Percentiles rank a stretch among this genome's conserved stretches.
These are phyloP conservation scores for Alloascoidea hylecoeti DNA, from an alignment of 805 yeast genomes.

Conservation along the genomic window DNA sequence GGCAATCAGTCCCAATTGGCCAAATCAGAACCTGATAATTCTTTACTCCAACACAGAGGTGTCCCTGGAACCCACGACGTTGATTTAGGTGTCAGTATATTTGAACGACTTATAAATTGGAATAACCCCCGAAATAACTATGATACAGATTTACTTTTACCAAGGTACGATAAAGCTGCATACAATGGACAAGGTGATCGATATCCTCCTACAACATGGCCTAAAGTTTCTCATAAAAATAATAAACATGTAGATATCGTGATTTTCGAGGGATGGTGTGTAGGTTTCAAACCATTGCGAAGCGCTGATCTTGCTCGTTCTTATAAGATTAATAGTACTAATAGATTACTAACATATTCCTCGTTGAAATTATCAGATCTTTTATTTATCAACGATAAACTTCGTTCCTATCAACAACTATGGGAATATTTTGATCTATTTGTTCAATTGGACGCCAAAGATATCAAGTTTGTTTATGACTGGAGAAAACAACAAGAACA, in stretches of 20 bases:
- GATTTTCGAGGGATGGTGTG: slow-evolving; percentile 90
- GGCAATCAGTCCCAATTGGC: slow-evolving; percentile 39
- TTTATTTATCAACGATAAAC: slow-evolving; percentile 32
- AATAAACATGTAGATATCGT: slow-evolving; percentile 41
- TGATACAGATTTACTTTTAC: slow-evolving; percentile 16
- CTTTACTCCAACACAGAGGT: slow-evolving; percentile 65
- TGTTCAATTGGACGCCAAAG: slow-evolving; percentile 45
- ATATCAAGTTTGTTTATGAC: slow-evolving; percentile 45
- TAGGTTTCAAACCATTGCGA: slow-evolving; percentile 46
- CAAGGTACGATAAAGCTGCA: slow-evolving; percentile 68
- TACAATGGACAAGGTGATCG: slow-evolving; percentile 75
- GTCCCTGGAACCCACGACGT: slow-evolving; percentile 92
- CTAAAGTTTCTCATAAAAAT: slow-evolving; percentile 9
- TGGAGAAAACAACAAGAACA: slow-evolving; percentile 79
- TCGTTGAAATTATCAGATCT: slow-evolving; percentile 9
- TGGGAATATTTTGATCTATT: slow-evolving; percentile 51
- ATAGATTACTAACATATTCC: slow-evolving; percentile 4
- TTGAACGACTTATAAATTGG: slow-evolving; percentile 18
- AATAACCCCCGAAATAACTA: slow-evolving; percentile 18
- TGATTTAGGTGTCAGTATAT: slow-evolving; percentile 19
- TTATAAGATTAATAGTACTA: slow-evolving; percentile 2
- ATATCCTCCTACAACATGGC: slow-evolving; percentile 24
- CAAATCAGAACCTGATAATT: slow-evolving; percentile 25
- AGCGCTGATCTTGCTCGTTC: slow-evolving; percentile 13
- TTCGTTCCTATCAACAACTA: slow-evolving; percentile 32